Conservation (phyloP, 176 grass and related monocot species). For the Oryza meridionalis region DNA sequence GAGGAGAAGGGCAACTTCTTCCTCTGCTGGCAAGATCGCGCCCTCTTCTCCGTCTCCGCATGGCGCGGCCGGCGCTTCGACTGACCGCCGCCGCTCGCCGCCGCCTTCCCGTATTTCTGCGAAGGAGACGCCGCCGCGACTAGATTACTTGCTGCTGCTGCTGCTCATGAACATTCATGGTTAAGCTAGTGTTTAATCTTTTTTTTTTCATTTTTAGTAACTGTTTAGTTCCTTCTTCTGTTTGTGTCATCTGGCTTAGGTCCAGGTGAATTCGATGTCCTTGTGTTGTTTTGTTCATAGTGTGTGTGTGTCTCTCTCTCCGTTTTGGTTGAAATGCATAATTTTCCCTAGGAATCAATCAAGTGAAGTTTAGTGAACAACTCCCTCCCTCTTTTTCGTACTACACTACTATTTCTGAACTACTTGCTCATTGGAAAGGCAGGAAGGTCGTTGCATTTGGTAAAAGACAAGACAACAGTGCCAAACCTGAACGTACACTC, state of each 20-base stretch:
- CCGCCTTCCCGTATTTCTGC: conserved; percentile 33
- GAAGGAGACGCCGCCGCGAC: conserved; percentile 16
- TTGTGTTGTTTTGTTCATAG: conserved; percentile 35
- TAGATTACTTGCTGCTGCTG: background rate
- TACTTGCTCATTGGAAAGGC: background rate
- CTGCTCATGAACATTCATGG: background rate
- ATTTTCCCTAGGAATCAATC: background rate
- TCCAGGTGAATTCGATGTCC: conserved; percentile 15
- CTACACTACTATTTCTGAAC: background rate
- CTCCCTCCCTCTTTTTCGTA: background rate
- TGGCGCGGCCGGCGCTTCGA: conserved; percentile 84
- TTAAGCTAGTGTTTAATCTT: background rate
- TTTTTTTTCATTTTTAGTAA: background rate
- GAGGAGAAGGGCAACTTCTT: conserved; percentile 73
- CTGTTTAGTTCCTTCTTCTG: background rate
- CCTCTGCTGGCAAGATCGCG: conserved; percentile 88
- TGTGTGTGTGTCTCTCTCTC: fast-evolving
- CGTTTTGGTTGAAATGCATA: conserved; percentile 21
- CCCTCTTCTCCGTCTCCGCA: conserved; percentile 83
- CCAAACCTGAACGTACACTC: background rate
- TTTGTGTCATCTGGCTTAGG: conserved; percentile 25
- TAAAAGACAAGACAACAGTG: background rate
- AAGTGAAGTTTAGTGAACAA: background rate
- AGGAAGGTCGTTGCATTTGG: background rate
- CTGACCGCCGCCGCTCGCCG: conserved; percentile 35